Conservation (phyloP, 805 yeast species). For the Zygosaccharomyces gambellarensis region DNA sequence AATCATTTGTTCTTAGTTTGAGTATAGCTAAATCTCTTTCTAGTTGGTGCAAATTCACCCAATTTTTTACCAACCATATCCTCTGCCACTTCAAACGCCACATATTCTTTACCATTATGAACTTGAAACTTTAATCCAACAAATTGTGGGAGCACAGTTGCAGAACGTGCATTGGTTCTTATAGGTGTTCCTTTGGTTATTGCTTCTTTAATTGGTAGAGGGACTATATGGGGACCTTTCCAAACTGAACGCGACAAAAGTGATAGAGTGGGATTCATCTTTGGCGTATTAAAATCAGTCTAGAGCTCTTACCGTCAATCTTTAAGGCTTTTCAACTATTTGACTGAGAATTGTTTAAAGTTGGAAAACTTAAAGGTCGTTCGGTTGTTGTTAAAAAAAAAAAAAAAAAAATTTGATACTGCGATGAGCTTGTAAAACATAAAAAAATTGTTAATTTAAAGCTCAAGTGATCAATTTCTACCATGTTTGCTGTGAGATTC, state of each 20-base stretch:
- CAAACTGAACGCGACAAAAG: constrained; percentile 51
- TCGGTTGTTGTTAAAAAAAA: neutral
- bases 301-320: neutral
- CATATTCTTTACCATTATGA: constrained; percentile 94
- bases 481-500: constrained; percentile 65
- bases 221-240: constrained; percentile 89
- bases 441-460: neutral
- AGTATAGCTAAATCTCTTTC: constrained; percentile 81
- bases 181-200: constrained; percentile 75
- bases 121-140: constrained; percentile 92
- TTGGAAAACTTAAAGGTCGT: neutral
- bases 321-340: neutral
- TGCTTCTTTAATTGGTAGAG: constrained; percentile 88
- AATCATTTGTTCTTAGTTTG: constrained; percentile 57
- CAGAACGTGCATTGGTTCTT: constrained; percentile 91
- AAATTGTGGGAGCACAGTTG: constrained; percentile 92
- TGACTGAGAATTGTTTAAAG: neutral
- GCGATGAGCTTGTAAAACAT: constrained; percentile 7
- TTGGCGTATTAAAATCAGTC: neutral
- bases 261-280: constrained; percentile 27
- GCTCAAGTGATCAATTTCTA: neutral
- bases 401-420: constrained; percentile 8
- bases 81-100: constrained; percentile 78
- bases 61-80: constrained; percentile 96
- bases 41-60: constrained; percentile 93